phyloP scores from a whole-genome alignment of 202 grass and related monocot species.

The Dendrocalamus latiflorus region DNA sequence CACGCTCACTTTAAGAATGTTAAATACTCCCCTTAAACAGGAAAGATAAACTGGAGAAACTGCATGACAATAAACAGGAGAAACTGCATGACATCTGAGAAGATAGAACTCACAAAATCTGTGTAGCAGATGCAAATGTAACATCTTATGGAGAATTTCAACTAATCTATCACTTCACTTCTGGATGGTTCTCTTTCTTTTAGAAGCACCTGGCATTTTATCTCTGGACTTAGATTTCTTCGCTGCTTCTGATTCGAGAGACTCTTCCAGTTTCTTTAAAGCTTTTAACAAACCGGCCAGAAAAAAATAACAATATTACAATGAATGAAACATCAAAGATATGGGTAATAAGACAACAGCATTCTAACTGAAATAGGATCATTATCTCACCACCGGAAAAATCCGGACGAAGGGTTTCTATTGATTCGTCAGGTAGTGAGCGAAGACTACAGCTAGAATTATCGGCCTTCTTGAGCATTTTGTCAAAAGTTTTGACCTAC shows the following conservation, averaged over 20 bases:
- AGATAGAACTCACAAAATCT: slow-evolving; percentile 25
- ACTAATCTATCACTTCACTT: slow-evolving; percentile 14
- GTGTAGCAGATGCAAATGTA: neutral
- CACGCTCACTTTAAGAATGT: neutral
- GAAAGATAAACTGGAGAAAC: no score
- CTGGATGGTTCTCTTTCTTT: slow-evolving; percentile 49
- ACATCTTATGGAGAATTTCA: neutral
- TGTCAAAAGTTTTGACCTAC: slow-evolving; percentile 72
- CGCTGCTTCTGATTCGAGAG: slow-evolving; percentile 45
- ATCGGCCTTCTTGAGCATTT: slow-evolving; percentile 79
- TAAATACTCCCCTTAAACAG: neutral
- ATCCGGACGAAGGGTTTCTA: slow-evolving; percentile 54
- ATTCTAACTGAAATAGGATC: neutral
- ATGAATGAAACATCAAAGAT: neutral
- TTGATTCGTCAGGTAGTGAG: slow-evolving; percentile 54
- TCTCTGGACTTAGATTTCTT: slow-evolving; percentile 49
- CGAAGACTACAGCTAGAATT: slow-evolving; percentile 54
- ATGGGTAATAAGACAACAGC: neutral
- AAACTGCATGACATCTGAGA: neutral
- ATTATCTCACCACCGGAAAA: slow-evolving; percentile 50
- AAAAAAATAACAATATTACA: slow-evolving; percentile 3
- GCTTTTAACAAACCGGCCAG: slow-evolving; percentile 37
- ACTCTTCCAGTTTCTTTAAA: slow-evolving; percentile 72
- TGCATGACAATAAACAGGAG: no score
- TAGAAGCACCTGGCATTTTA: slow-evolving; percentile 28